phyloP scores from a whole-genome alignment of 2,329 filamentous ascomycete species.

The Waltergamsia citrina region DNA sequence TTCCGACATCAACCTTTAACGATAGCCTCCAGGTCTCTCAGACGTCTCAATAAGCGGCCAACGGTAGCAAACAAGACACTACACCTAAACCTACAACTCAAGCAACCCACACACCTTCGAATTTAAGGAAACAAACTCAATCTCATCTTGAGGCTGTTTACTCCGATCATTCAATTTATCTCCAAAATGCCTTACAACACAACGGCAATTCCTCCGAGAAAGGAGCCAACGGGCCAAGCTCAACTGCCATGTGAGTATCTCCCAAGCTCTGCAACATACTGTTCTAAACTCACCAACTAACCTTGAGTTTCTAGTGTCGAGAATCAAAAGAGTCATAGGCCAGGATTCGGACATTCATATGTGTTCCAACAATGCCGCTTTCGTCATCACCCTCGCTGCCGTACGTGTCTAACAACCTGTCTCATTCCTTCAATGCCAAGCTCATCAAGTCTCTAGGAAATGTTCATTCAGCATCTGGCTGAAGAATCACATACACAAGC shows the following conservation, averaged over 20 bases:
- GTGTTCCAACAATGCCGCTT: constrained; percentile 89
- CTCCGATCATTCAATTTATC: no score
- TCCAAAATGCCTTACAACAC: constrained; percentile 80
- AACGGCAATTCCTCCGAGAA: constrained; percentile 66
- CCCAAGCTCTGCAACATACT: background rate
- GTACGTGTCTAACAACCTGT: constrained; percentile 31
- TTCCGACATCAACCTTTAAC: no score
- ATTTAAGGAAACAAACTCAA: no score
- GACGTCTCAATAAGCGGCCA: no score
- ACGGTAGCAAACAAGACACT: no score
- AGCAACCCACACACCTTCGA: no score
- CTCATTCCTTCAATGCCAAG: background rate
- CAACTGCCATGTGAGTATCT: constrained; percentile 69
- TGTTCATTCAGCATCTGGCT: constrained; percentile 90
- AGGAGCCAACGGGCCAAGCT: constrained; percentile 77
- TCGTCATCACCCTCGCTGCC: constrained; percentile 85
- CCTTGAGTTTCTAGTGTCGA: constrained; percentile 71
- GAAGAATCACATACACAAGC: constrained; percentile 79
- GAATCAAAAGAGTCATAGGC: constrained; percentile 91
- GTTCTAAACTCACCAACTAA: background rate
- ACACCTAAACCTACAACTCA: no score
- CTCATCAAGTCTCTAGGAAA: constrained; percentile 49
- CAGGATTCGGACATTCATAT: constrained; percentile 77
- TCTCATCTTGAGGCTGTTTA: no score
- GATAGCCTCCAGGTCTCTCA: no score